Evolutionary conservation across 2,329 filamentous ascomycete species (phyloP), one percentile per base, ranked within the genome.

Genomic region (Alternaria hordeiaustralica): DNA sequence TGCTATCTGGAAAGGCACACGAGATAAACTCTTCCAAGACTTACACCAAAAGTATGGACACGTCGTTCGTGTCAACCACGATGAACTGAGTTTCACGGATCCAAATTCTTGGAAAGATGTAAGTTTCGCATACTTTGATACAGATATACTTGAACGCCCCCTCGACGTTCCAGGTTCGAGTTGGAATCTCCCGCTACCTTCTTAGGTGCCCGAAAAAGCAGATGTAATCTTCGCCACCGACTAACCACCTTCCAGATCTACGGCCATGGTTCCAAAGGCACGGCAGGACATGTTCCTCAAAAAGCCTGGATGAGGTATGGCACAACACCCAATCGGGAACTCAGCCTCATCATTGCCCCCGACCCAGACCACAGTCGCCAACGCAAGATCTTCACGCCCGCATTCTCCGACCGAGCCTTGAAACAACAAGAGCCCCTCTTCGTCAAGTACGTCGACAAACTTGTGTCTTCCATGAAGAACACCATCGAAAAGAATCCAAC

Each of bases 371-470:
- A 84, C 63, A 64, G 70, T 11, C 77, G 80, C 5, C 72, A 76
- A 60, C 77, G 83, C 20, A 76, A 79, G 15, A 70, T 82, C 10
- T 79, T 84, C 26, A 75, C 74, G 3, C 72, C 81, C 46, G 80
- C 81, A 2, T 84, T 84, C 65, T 81, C 80, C 1, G 78, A 82
- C 49, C 76, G 77, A 25, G 80, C 81, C 2, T 66, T 84, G 23
- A 79, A 78, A 47, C 72, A 78, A 50, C 82, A 83, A 66, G 79
- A 81, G 59, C 74, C 78, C 3, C 71, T 82, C 54, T 73, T 86
- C 60, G 64, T 79, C 50, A 70, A 70, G 6, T 84, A 84, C 61
- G 75, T 80, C 11, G 74, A 81, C 53, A 69, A 82, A 13, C 73
- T 85, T 4, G 72, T 84, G 6, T n/a, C 66, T 1, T 75, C 76